Evolutionary conservation across 345 rosid species (phyloP), one percentile per base, ranked within the genome.

Genomic region (Pseudoturritis turrita): DNA sequence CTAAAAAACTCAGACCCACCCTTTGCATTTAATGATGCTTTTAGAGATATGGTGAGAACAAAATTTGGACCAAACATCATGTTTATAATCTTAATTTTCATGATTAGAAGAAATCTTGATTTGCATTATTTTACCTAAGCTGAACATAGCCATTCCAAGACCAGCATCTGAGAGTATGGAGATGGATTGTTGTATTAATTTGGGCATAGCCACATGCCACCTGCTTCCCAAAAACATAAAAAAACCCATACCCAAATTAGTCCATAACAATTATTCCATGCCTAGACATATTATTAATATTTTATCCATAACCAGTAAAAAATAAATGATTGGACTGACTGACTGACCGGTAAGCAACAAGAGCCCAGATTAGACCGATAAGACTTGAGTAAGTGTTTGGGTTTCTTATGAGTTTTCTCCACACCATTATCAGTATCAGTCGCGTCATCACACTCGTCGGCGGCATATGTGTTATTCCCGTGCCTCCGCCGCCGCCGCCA

Each of bases 91-190:
- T 71, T 31, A 53, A 49, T 8, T 8, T 2, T 8, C 37, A 33
- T 45, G 55, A 63, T 62, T 62, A 22, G 18, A 23, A 22, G 0
- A 13, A 64, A 13, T 43, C 18, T 57, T 21, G 26, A 25, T 17
- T 58, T 66, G 36, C 23, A 49, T 63, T 18, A 41, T 62, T 17
- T 81, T 76, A 91, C 98, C 98, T 54, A 94, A 88, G 78, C 98
- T 94, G 84, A 94, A 94, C 98, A 94, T 94, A 60, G 98, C 98
- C 98, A 94, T 94, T 79, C 98, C 98, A 37, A 94, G 92, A 58
- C 98, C 98, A 61, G 98, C 98, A 83, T 94, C 97, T 29, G 98
- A 94, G 77, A 94, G 89, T 62, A 94, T 94, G 70, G 92, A 81
- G 77, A 94, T 94, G 36, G 98, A 94, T 81, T 80, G 55, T 67